Percentiles rank a stretch among this genome's conserved stretches.
phyloP scores from a whole-genome alignment of 202 grass and related monocot genomes.

The Sporobolus alterniflorus region DNA sequence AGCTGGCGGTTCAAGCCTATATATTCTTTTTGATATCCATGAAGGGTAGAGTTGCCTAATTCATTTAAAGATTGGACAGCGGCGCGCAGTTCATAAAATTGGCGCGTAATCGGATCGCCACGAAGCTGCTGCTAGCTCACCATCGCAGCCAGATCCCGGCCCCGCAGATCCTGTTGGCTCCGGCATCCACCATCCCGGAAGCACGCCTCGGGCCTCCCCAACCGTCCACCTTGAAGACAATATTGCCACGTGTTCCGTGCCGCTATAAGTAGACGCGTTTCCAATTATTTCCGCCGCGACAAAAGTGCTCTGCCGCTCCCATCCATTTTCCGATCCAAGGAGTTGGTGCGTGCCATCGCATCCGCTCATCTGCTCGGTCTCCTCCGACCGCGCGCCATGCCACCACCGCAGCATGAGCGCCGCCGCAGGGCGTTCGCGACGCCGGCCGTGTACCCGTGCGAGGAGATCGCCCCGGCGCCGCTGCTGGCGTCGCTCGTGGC shows the following conservation, averaged over 20 bases:
- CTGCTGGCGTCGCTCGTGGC: constrained; percentile 59
- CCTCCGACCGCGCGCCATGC: not conserved
- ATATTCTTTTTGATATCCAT: not conserved
- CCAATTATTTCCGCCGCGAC: not conserved
- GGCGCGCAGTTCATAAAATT: not conserved
- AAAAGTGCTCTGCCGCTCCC: not conserved
- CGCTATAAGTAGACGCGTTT: not conserved
- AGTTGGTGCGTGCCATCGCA: not conserved
- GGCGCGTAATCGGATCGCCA: not conserved
- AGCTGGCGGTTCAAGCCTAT: too few species aligned
- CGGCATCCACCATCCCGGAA: not conserved
- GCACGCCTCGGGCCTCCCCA: not conserved
- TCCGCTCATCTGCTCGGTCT: not conserved
- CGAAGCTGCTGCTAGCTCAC: not conserved
- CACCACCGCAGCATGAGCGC: not conserved
- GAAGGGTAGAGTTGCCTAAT: not conserved
- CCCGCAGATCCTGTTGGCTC: not conserved
- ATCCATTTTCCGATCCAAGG: not conserved
- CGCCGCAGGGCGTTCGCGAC: constrained; percentile 48
- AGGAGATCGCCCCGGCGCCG: constrained; percentile 49
- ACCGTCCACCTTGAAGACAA: not conserved
- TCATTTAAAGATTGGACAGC: not conserved
- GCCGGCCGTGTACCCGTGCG: constrained; percentile 70
- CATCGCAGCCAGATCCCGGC: not conserved
- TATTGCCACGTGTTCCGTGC: not conserved